Evolutionary conservation across 306 rosid species (phyloP).

Genomic region (Acacia acuminata): DNA sequence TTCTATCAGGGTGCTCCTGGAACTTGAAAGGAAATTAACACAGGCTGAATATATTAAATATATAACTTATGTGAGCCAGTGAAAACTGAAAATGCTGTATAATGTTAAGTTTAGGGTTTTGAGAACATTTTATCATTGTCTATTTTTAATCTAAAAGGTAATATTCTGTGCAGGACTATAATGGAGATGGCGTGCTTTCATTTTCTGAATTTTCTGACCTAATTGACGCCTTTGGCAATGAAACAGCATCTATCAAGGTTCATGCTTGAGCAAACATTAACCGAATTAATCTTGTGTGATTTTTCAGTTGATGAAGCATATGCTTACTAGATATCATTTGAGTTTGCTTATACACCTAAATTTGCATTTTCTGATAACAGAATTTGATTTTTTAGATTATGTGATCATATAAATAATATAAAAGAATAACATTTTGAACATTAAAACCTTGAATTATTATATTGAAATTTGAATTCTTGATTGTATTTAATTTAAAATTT

Average conservation of each 20-base stretch:
- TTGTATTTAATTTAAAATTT: conserved; percentile 29
- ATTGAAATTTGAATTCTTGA: conserved; percentile 7
- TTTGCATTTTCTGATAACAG: conserved; percentile 14
- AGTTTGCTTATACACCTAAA: conserved; percentile 3
- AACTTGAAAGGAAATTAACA: conserved; percentile 9
- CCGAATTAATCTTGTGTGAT: not conserved
- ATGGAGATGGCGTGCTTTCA: conserved; percentile 89
- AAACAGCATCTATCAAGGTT: conserved; percentile 78
- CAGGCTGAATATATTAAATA: conserved; percentile 20
- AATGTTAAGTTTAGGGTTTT: conserved; percentile 1
- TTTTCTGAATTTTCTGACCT: conserved; percentile 79
- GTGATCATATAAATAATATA: not conserved
- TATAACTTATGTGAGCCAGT: not conserved
- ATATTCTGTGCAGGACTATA: conserved; percentile 67
- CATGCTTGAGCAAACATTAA: conserved; percentile 23
- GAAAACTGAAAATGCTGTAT: conserved; percentile 18
- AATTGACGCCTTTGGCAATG: conserved; percentile 89
- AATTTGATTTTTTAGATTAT: conserved; percentile 14
- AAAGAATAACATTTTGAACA: conserved; percentile 23
- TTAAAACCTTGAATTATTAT: conserved; percentile 23
- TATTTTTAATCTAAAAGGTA: conserved; percentile 31
- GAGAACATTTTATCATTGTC: not conserved
- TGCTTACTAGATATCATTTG: not conserved
- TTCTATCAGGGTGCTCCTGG: conserved; percentile 17
- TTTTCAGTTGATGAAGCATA: conserved; percentile 20